phyloP scores from a whole-genome alignment of 108 stramenopile species.

The Cyclotella kingstonii region DNA sequence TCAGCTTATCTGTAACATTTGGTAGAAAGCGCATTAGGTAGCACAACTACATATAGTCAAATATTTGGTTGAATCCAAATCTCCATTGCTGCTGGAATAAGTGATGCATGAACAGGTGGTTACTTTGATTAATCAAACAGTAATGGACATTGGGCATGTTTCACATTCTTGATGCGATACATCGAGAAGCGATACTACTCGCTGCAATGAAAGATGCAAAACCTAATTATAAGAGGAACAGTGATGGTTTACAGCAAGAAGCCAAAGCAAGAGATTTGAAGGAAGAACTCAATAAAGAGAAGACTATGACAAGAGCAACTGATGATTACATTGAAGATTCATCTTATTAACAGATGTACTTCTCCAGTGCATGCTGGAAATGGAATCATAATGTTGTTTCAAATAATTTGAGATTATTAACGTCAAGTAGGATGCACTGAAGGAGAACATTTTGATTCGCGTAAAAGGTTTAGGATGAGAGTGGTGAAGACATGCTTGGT shows the following conservation, averaged over 20 bases:
- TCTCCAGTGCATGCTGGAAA: conserved; percentile 24
- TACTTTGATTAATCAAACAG: conserved; percentile 1
- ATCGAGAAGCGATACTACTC: neutral
- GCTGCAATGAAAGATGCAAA: conserved; percentile 15
- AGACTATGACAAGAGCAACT: no score
- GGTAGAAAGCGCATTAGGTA: conserved; percentile 21
- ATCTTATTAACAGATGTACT: conserved; percentile 19
- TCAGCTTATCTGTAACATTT: no score
- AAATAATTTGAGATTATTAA: neutral
- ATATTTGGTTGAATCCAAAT: conserved; percentile 4
- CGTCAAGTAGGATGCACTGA: no score
- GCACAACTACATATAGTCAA: conserved; percentile 6
- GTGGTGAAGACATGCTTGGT: no score
- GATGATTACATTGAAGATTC: conserved; percentile 17
- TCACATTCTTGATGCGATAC: neutral
- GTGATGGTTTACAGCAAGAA: no score
- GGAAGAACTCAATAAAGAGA: no score
- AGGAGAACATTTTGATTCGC: no score
- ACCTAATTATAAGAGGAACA: no score
- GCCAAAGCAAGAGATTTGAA: no score
- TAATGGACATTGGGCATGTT: conserved; percentile 2
- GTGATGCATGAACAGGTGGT: neutral
- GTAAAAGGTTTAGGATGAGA: no score
- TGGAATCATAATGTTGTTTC: neutral
- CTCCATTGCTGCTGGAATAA: neutral